A percentile compares a stretch with the other conserved stretches of the same genome.
phyloP scores from a whole-genome alignment of 1,284 basidiomycete genomes.

The Heliocybe sulcata region DNA sequence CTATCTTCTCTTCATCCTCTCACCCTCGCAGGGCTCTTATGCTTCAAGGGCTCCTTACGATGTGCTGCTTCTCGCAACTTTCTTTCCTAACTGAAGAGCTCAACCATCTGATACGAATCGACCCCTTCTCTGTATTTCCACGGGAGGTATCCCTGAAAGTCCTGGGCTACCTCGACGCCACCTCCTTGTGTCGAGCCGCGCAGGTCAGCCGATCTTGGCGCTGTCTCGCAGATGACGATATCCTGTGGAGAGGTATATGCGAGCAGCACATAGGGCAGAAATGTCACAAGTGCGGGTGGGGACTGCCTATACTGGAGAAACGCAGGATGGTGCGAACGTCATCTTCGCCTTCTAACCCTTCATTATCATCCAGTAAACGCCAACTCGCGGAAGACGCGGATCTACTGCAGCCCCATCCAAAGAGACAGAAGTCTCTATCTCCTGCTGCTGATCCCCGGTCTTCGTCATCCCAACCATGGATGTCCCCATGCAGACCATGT shows the following conservation, averaged over 20 bases:
- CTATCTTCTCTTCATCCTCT: slow-evolving; percentile 92
- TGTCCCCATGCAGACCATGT: slow-evolving; percentile 4
- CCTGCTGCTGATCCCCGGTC: slow-evolving; percentile 1
- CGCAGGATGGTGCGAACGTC: slow-evolving; percentile 40
- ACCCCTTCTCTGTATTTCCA: slow-evolving; percentile 90
- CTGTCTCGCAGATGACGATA: slow-evolving; percentile 89
- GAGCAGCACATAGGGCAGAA: slow-evolving; percentile 98
- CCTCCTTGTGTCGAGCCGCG: slow-evolving; percentile 90
- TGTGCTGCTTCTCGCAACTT: slow-evolving; percentile 99
- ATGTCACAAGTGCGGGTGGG: slow-evolving; percentile 98
- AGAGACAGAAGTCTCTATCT: slow-evolving; percentile 40
- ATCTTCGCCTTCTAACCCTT: slow-evolving; percentile 21
- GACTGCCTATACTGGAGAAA: slow-evolving; percentile 85
- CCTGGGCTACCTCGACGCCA: slow-evolving; percentile 91
- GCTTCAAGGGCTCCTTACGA: slow-evolving; percentile 95
- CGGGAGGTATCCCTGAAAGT: slow-evolving; percentile 89
- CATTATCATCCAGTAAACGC: slow-evolving; percentile 28
- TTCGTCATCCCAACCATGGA: slow-evolving; percentile 2
- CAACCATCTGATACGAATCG: slow-evolving; percentile 87
- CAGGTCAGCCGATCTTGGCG: slow-evolving; percentile 91
- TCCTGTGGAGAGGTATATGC: slow-evolving; percentile 95
- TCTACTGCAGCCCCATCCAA: slow-evolving; percentile 19
- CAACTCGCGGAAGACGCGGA: slow-evolving; percentile 21
- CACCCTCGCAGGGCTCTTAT: slow-evolving; percentile 90
- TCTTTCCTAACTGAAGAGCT: slow-evolving; percentile 94